These are phyloP conservation scores for Hypoxylon sp. DNA, from an alignment of 2,329 filamentous ascomycete species.

Conservation along the genomic window DNA sequence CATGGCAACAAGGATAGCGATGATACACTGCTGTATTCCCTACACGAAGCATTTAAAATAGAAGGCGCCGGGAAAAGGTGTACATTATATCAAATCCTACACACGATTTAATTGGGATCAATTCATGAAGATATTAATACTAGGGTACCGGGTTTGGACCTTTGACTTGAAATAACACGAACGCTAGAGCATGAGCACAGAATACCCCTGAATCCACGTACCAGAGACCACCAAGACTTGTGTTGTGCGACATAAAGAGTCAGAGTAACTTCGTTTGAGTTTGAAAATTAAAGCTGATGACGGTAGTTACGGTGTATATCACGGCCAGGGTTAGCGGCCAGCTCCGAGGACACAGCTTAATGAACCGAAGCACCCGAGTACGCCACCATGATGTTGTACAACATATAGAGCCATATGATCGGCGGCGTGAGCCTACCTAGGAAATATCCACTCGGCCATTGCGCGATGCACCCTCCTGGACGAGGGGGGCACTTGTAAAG, in stretches of 20 bases:
- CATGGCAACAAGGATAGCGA: background rate
- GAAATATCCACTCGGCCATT: conserved; percentile 5
- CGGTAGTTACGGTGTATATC: too few species aligned
- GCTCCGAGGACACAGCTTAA: conserved; percentile 40
- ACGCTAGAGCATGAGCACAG: background rate
- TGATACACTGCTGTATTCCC: background rate
- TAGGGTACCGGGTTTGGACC: too few species aligned
- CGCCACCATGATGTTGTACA: background rate
- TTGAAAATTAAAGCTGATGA: too few species aligned
- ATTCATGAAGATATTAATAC: background rate
- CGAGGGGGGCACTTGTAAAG: background rate
- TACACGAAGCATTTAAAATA: background rate
- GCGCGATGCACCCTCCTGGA: background rate
- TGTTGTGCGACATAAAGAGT: too few species aligned
- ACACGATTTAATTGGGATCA: background rate
- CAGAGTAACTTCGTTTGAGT: too few species aligned
- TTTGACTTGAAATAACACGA: background rate
- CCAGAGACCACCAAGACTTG: too few species aligned
- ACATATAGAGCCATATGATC: background rate
- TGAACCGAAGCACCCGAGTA: conserved; percentile 1
- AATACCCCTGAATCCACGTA: conserved; percentile 51
- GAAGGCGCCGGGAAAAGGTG: background rate
- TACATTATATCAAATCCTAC: background rate
- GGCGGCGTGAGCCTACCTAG: background rate
- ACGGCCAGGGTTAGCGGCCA: conserved; percentile 59